These are phyloP conservation scores for Aureobasidium melanogenum DNA, from an alignment of 2,329 filamentous ascomycete genomes.

Conservation along the genomic window DNA sequence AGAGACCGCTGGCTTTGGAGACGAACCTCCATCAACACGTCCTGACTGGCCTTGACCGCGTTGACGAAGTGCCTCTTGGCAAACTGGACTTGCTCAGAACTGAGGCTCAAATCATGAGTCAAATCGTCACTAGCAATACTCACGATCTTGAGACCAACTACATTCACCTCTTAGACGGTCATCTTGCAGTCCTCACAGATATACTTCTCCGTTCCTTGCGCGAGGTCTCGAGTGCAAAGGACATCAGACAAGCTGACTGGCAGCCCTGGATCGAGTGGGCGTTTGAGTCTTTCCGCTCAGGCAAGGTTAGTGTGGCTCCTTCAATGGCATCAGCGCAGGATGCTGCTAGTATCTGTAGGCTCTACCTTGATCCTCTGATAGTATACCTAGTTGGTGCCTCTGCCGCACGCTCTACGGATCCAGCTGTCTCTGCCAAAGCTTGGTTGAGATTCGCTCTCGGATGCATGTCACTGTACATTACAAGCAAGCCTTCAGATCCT, in stretches of 20 bases:
- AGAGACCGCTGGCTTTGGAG: not conserved
- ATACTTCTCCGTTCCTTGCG: constrained; percentile 21
- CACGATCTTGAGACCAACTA: constrained; percentile 22
- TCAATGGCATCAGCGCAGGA: not conserved
- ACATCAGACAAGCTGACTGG: constrained; percentile 5
- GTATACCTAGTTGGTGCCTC: constrained; percentile 1
- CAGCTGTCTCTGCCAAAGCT: constrained; percentile 29
- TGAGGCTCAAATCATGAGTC: constrained; percentile 31
- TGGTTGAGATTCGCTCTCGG: constrained; percentile 71
- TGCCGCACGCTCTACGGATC: not conserved
- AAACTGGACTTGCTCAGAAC: constrained; percentile 31
- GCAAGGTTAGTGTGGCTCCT: not conserved
- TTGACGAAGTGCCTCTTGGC: constrained; percentile 6
- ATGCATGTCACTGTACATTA: constrained; percentile 71
- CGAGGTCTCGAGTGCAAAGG: constrained; percentile 19
- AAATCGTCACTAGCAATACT: constrained; percentile 27
- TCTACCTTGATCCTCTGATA: constrained; percentile 1
- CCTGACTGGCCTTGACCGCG: not conserved
- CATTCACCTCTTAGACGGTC: constrained; percentile 16
- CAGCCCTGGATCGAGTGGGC: constrained; percentile 6
- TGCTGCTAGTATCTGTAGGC: not conserved
- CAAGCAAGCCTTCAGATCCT: constrained; percentile 80
- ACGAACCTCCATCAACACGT: not conserved
- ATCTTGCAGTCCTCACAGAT: constrained; percentile 21
- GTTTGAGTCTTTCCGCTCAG: not conserved